Percentiles rank a stretch among this genome's conserved stretches.
Evolutionary conservation across 2,329 filamentous ascomycete genomes (phyloP).

Genomic region (Aspergillus jensenii): DNA sequence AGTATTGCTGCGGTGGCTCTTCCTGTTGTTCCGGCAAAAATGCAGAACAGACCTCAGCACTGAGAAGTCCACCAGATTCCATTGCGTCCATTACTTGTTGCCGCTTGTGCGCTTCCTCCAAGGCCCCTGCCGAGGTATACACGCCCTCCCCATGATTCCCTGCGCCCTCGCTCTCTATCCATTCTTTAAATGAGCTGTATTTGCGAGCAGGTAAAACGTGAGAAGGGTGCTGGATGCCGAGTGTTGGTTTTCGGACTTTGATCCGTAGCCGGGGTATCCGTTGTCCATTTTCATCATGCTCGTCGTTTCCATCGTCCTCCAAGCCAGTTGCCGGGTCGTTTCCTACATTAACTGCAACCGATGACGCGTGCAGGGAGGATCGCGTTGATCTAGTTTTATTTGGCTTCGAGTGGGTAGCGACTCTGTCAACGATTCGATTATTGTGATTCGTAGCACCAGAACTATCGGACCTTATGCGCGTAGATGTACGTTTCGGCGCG

Average conservation of each 20-base stretch:
- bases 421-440: slow-evolving; percentile 18
- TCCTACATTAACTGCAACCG: slow-evolving; percentile 3
- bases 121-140: slow-evolving; percentile 60
- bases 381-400: slow-evolving; percentile 23
- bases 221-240: slow-evolving; percentile 52
- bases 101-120: slow-evolving; percentile 69
- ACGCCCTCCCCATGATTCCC: slow-evolving; percentile 45
- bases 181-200: slow-evolving; percentile 60
- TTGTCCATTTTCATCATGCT: slow-evolving; percentile 24
- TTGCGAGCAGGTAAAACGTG: slow-evolving; percentile 49
- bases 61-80: slow-evolving; percentile 73
- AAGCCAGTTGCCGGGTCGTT: slow-evolving; percentile 12
- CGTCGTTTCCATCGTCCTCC: slow-evolving; percentile 11
- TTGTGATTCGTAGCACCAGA: slow-evolving; percentile 20
- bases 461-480: slow-evolving; percentile 32
- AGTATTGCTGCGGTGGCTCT: slow-evolving; percentile 76
- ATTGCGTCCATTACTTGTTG: slow-evolving; percentile 70
- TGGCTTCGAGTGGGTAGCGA: slow-evolving; percentile 21
- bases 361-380: slow-evolving; percentile 25
- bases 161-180: slow-evolving; percentile 57
- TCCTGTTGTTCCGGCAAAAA: slow-evolving; percentile 72
- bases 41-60: slow-evolving; percentile 66
- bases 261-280: slow-evolving; percentile 43
- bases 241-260: slow-evolving; percentile 52
- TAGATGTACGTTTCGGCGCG: slow-evolving; percentile 24